Base-by-base conservation (phyloP, 768 basidiomycete genomes). In the Mycena rebaudengoi region DNA sequence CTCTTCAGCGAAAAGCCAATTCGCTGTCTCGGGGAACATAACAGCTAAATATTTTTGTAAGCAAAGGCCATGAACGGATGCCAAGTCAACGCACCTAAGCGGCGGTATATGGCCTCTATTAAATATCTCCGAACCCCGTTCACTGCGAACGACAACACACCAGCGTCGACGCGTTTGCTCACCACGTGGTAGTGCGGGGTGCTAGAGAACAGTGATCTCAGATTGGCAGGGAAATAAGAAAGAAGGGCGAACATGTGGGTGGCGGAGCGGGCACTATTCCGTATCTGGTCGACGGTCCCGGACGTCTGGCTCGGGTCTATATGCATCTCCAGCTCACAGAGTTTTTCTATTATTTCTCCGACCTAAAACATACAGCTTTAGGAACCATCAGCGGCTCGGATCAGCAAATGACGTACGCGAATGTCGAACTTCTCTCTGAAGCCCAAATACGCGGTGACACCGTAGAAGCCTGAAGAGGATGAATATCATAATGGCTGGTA, bases 21-120 rank as follows among this genome's bases (percentile, higher is more conserved):
- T 86, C 1, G 75, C 86, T 0, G 86, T 87, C 63, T 88, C 86
- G 0, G 88, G 88, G 76, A 89, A 88, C 82, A 88, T 86, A 0
- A 82, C 83, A 2, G 79, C 86, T 85, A 2, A 51, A 18, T 18
- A 51, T 35, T 5, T 33, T 55, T 11, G 5, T 71, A 14, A 61
- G 59, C n/a, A 11, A 39, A 25, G 7, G 7, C 39, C 23, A 23
- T 26, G 23, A 13, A 43, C n/a, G 32, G 3, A 45, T 5, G 26
- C 33, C 14, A 37, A 30, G 33, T 13, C 62, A 18, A 70, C 78
- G 58, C 57, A 87, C 85, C 76, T 35, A 90, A 71, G 23, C 87
- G 84, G 37, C 82, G 83, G 72, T 91, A 91, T 1, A 91, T 68
- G n/a, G 81, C 83, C 69, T 91, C 89, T 37, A 91, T 83, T 23